These are phyloP conservation scores for Neofusicoccum parvum DNA, from an alignment of 2,329 filamentous ascomycete species.

Conservation along the genomic window DNA sequence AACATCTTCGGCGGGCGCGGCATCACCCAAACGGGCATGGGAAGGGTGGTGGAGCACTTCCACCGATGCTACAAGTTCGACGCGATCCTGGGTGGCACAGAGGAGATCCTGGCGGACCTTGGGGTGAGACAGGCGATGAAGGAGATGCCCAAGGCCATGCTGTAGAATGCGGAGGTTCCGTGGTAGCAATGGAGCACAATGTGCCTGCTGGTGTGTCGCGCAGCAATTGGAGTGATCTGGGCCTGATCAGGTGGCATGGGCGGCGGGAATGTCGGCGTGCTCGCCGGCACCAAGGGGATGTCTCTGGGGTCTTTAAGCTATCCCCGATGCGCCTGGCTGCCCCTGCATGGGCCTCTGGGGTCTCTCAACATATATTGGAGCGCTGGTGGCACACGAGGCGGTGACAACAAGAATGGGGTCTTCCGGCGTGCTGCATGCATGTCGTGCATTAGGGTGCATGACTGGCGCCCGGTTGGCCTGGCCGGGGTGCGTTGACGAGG, in stretches of 20 bases:
- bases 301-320: background rate
- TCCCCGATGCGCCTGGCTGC: background rate
- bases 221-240: background rate
- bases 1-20: constrained; percentile 86
- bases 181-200: constrained; percentile 12
- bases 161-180: constrained; percentile 52
- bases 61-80: constrained; percentile 78
- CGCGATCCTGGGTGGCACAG: constrained; percentile 70
- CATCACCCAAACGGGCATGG: constrained; percentile 82
- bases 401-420: constrained; percentile 9
- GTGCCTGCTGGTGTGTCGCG: constrained; percentile 3
- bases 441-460: constrained; percentile 21
- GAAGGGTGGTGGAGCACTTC: constrained; percentile 79
- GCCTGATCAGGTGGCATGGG: background rate
- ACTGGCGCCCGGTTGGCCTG: background rate
- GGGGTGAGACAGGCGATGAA: constrained; percentile 83
- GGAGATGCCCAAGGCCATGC: constrained; percentile 79
- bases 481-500: background rate
- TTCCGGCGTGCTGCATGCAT: constrained; percentile 15
- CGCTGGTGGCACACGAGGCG: constrained; percentile 6
- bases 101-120: constrained; percentile 80
- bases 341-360: constrained; percentile 9
- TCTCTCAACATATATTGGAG: constrained; percentile 11
- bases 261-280: constrained; percentile 9
- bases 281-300: background rate